Base-by-base conservation (phyloP, 1,284 basidiomycete genomes). In the Fomitiporia mediterranea region DNA sequence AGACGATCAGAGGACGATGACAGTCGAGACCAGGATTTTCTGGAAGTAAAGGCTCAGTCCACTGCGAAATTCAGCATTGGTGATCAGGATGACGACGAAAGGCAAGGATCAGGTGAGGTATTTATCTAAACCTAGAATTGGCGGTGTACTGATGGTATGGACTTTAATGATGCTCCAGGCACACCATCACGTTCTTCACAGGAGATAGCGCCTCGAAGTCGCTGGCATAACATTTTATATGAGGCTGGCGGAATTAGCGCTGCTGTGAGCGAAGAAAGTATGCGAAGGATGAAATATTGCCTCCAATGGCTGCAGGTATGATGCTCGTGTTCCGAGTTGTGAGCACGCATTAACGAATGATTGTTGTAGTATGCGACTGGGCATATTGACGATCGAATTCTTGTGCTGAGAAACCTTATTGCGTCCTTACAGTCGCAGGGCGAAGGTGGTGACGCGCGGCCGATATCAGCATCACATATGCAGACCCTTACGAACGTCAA, bases 181-280 rank as follows among this genome's bases (percentile, higher is more conserved):
- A 40, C 21, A 30, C 17, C 27, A 43, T 27, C 19, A 30, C 34
- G 38, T 2, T 39, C 70, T 74, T 44, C 61, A 35, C 65, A 66
- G 17, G 70, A 72, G 61, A 78, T 87, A 2, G 80, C 78, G 17
- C 82, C 79, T 58, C 76, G 89, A 25, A 87, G 86, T 65, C 74
- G 89, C 46, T 94, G 91, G 91, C 89, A 93, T 61, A 81, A 85
- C 0, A 80, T 95, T 54, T 72, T 96, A 35, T 76, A 89, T 17
- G 92, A 94, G 69, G 92, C 92, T 1, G 91, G 92, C n/a, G 93
- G 93, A 0, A 77, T 96, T 30, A 83, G 91, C 56, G 90, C 90
- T 0, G 92, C 92, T 2, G 77, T 94, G 53, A 93, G 90, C 68
- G 90, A 94, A 62, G 93, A 95, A 69, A 92, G 86, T 66, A 91